These are phyloP conservation scores for Prorocentrum cordatum DNA, from an alignment of 169 alveolate genomes.

Conservation along the genomic window DNA sequence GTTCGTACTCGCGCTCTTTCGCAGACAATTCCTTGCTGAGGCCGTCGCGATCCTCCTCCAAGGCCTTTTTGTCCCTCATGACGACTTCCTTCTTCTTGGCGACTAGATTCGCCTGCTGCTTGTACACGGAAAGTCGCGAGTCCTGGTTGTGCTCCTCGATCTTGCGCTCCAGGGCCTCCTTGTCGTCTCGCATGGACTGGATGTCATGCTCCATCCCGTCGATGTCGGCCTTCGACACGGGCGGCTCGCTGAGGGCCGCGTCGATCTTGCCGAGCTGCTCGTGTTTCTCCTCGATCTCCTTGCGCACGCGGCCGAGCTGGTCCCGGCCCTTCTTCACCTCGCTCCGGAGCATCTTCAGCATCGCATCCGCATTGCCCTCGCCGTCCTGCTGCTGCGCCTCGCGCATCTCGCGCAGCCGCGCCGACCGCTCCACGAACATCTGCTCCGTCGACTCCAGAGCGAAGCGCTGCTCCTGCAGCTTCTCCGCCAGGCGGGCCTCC, in stretches of 20 bases:
- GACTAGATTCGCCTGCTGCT: conserved; percentile 68
- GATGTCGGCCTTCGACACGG: conserved; percentile 18
- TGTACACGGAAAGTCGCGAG: conserved; percentile 50
- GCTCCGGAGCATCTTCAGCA: conserved; percentile 45
- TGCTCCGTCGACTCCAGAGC: conserved; percentile 1
- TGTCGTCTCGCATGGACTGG: conserved; percentile 48
- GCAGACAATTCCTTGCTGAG: conserved; percentile 34
- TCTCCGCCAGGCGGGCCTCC: conserved; percentile 62
- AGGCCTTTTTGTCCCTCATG: conserved; percentile 24
- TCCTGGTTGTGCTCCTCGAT: conserved; percentile 62
- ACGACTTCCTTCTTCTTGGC: conserved; percentile 56
- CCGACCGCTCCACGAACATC: conserved; percentile 40
- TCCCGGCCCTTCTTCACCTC: background rate
- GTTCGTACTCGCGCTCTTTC: conserved; percentile 58
- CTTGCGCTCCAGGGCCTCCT: conserved; percentile 4
- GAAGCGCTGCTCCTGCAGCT: conserved; percentile 35
- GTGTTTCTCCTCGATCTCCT: conserved; percentile 33
- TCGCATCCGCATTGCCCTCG: conserved; percentile 50
- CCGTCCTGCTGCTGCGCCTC: background rate
- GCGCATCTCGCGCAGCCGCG: conserved; percentile 53
- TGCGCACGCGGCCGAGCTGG: background rate
- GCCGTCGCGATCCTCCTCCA: conserved; percentile 36
- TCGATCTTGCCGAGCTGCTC: conserved; percentile 27
- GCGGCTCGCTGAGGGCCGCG: conserved; percentile 56
- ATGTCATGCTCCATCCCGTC: conserved; percentile 38